phyloP scores from a whole-genome alignment of 2,329 filamentous ascomycete species.

The Pseudogymnoascus sp. region DNA sequence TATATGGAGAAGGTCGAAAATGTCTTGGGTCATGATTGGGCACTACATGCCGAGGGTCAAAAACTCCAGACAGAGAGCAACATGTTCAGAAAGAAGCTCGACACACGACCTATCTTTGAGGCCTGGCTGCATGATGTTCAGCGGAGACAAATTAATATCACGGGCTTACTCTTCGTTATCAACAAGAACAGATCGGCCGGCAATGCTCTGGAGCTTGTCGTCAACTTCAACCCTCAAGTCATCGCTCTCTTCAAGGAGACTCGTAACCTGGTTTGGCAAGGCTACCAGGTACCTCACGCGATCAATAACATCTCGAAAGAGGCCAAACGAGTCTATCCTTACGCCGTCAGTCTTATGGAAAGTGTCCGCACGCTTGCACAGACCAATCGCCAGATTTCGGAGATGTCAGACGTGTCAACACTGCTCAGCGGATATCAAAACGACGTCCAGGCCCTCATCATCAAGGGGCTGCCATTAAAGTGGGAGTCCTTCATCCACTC shows the following conservation, averaged over 20 bases:
- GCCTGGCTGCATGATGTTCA: conserved; percentile 91
- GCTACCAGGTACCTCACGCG: conserved; percentile 86
- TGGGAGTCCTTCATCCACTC: conserved; percentile 99
- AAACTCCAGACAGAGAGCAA: conserved; percentile 88
- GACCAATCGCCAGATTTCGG: conserved; percentile 73
- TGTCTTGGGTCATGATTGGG: conserved; percentile 91
- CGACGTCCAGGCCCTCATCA: conserved; percentile 75
- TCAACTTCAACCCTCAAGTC: conserved; percentile 96
- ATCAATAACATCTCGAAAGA: conserved; percentile 96
- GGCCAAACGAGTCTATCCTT: conserved; percentile 97
- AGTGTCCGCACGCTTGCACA: conserved; percentile 91
- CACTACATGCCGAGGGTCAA: conserved; percentile 86
- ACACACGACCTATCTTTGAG: conserved; percentile 88
- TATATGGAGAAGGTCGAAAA: conserved; percentile 99
- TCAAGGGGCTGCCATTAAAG: conserved; percentile 79
- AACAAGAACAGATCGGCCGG: conserved; percentile 82
- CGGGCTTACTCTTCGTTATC: conserved; percentile 86
- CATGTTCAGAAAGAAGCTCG: conserved; percentile 91
- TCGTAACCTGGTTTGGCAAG: conserved; percentile 89
- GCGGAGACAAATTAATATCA: conserved; percentile 81
- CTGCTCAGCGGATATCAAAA: conserved; percentile 87
- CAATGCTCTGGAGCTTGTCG: conserved; percentile 76
- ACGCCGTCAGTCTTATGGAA: conserved; percentile 96
- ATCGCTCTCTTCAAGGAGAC: conserved; percentile 99
- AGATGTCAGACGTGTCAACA: conserved; percentile 81